These are phyloP conservation scores for Stachybotrys elegans DNA, from an alignment of 2,329 filamentous ascomycete species.

Conservation along the genomic window DNA sequence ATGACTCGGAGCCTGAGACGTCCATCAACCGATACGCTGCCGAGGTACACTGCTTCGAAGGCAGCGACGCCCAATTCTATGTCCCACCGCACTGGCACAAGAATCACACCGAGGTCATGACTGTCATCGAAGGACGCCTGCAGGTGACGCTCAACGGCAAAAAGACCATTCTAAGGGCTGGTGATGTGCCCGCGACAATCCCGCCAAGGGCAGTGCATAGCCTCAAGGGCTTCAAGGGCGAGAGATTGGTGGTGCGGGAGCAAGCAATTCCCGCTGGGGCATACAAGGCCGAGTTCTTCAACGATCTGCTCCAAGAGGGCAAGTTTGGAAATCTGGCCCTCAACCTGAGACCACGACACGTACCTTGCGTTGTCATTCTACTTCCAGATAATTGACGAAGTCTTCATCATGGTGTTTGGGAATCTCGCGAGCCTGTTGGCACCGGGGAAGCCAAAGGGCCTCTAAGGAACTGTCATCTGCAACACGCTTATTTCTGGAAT, in stretches of 20 bases:
- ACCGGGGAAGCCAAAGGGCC: conserved; percentile 3
- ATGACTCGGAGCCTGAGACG: conserved; percentile 7
- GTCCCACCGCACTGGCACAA: conserved; percentile 10
- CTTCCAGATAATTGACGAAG: conserved; percentile 5
- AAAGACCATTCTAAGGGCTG: conserved; percentile 4
- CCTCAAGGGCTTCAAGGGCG: conserved; percentile 6
- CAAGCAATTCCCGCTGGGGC: conserved; percentile 5
- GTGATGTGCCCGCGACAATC: conserved; percentile 4
- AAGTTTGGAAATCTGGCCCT: conserved; percentile 5
- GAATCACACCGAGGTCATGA: conserved; percentile 6
- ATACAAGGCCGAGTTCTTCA: conserved; percentile 10
- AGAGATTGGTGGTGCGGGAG: conserved; percentile 5
- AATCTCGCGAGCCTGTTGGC: conserved; percentile 6
- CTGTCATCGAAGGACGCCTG: conserved; percentile 3
- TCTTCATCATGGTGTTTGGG: conserved; percentile 7
- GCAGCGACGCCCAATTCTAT: conserved; percentile 3
- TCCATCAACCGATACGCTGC: conserved; percentile 6
- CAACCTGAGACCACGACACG: conserved; percentile 4
- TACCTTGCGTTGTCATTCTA: conserved; percentile 8
- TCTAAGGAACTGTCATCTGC: too few relatives aligned
- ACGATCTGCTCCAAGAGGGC: conserved; percentile 7
- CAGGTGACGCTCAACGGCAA: conserved; percentile 5
- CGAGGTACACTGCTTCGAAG: conserved; percentile 1
- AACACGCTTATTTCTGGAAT: too few relatives aligned
- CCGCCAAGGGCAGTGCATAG: conserved; percentile 6